These are phyloP conservation scores for Boletus eberwhitei DNA, from an alignment of 768 basidiomycete genomes.

Conservation along the genomic window DNA sequence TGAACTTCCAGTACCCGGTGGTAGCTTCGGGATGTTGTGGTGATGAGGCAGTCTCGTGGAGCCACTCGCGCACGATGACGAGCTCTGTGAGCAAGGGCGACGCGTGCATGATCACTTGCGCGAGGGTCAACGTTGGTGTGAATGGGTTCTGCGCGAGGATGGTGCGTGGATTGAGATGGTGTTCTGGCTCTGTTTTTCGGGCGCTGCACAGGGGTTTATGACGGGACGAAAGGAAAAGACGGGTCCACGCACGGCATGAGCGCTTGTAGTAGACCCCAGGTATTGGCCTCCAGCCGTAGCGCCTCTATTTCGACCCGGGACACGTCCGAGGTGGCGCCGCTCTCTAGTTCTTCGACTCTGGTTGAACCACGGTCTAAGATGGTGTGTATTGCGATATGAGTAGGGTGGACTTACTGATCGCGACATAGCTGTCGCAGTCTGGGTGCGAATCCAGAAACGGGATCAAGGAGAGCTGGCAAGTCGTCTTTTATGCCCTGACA, in stretches of 20 bases:
- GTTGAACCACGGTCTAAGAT: neutral
- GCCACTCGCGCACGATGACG: constrained; percentile 83
- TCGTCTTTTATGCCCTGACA: constrained; percentile 57
- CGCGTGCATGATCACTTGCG: constrained; percentile 65
- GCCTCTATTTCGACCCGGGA: constrained; percentile 56
- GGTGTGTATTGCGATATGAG: neutral
- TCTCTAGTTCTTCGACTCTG: constrained; percentile 57
- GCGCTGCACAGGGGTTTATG: constrained; percentile 39
- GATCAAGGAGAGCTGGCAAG: constrained; percentile 59
- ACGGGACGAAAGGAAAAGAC: neutral
- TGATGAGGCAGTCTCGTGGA: constrained; percentile 71
- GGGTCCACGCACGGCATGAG: constrained; percentile 61
- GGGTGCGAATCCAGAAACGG: constrained; percentile 68
- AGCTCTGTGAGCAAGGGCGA: constrained; percentile 73
- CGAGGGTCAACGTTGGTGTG: constrained; percentile 72
- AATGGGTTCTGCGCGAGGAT: constrained; percentile 75
- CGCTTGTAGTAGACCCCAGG: constrained; percentile 78
- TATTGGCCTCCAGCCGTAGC: constrained; percentile 70
- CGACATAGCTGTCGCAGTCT: constrained; percentile 49
- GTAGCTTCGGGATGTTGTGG: constrained; percentile 65
- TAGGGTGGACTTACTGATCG: constrained; percentile 50
- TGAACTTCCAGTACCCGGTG: constrained; percentile 83
- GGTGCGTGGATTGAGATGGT: constrained; percentile 46
- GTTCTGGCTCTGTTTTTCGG: constrained; percentile 58
- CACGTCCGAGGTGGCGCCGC: constrained; percentile 30